Base-by-base conservation (phyloP, 1,139 yeast genomes). In the Scheffersomyces titani region DNA sequence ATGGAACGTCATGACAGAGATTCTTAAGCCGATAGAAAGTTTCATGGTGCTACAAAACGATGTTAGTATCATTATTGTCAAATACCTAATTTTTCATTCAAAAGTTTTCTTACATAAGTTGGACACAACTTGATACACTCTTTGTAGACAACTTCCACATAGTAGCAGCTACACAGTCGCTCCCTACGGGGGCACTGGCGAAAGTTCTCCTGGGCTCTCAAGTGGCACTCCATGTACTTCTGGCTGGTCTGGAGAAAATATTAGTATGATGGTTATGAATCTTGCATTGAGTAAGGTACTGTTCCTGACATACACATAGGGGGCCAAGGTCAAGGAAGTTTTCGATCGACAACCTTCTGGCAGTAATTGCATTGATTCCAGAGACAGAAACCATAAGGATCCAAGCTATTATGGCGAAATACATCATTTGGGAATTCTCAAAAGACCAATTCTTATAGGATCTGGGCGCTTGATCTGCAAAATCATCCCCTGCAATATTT, bases 51-150 rank as follows among this genome's bases (percentile, higher is more conserved):
- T 60, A 18, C 3, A 30, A 30, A 22, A 6, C 6, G 6, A 6
- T 46, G 50, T 56, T 52, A 56, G 55, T 56, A 52, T n/a, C 13
- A 5, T n/a, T 16, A 19, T 19, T 11, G 30, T 18, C 18, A 7
- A 13, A 22, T 6, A 5, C 40, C 1, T 30, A 3, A 30, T 6
- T 30, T 2, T 30, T 19, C 22, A 19, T 20, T 46, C 20, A 9
- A 16, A 46, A 19, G 48, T 49, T 16, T 40, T 49, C 63, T 40
- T 59, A 60, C 63, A 52, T 51, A 59, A 40, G 52, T 52, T 22
- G 54, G 40, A 49, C 63, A 60, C 20, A 60, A 51, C 44, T 60
- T 52, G 6, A 56, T 50, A 49, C 63, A 60, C 36, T 59, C 59
- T 19, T 50, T 47, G 46, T 44, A 30, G 9, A 59, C 55, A 16